Evolutionary conservation across 345 rosid species (phyloP).

Genomic region (Bretschneidera sinensis): DNA sequence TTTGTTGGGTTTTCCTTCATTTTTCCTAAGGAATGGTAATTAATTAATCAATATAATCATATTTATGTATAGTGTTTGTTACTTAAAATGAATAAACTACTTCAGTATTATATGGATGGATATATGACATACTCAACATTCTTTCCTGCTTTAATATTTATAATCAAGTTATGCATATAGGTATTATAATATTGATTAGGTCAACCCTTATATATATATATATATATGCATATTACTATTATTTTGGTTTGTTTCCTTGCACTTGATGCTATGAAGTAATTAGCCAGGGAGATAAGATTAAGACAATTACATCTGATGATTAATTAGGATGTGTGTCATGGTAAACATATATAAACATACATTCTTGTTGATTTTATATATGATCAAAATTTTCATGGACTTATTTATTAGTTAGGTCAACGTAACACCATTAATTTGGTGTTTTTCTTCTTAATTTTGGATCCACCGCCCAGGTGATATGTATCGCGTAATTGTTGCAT

Average conservation of each 20-base stretch:
- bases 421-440: conserved; percentile 24
- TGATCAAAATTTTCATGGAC: not conserved
- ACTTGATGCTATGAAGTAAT: conserved; percentile 30
- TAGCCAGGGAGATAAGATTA: conserved; percentile 17
- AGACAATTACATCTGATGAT: conserved; percentile 18
- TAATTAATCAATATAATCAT: too few relatives aligned
- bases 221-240: conserved; percentile 15
- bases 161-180: not conserved
- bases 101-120: too few relatives aligned
- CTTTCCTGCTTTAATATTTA: conserved; percentile 7
- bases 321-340: conserved; percentile 18
- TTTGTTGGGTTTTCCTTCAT: too few relatives aligned
- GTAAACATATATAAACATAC: too few relatives aligned
- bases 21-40: too few relatives aligned
- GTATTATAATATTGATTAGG: conserved; percentile 20
- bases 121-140: conserved; percentile 23
- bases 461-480: too few relatives aligned
- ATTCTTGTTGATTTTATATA: conserved; percentile 22
- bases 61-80: too few relatives aligned
- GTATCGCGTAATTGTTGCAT: too few relatives aligned
- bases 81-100: too few relatives aligned
- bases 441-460: too few relatives aligned
- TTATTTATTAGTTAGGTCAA: conserved; percentile 23
- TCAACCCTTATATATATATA: too few relatives aligned
- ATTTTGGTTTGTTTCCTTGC: conserved; percentile 15